Evolutionary conservation across 257 asterid genomes (phyloP), one percentile per base, ranked within the genome.

Genomic region (Echites panduratus): DNA sequence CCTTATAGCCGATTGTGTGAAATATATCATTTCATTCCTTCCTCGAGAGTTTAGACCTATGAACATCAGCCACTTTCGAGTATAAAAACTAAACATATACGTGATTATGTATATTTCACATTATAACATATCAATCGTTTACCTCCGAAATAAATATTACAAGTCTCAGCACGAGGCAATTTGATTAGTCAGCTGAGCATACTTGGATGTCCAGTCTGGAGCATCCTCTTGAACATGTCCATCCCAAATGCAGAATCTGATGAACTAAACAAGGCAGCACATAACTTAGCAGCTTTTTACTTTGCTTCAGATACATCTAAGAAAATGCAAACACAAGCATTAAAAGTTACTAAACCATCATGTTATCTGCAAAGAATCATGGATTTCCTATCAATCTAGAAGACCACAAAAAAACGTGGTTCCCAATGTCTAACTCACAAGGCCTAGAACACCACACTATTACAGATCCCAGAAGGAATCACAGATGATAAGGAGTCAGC

Each of bases 171-270:
- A 41, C 20, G 76, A 65, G 47, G 82, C 70, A 73, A 66, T 70
- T 53, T n/a, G 78, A 49, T 53, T 14, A 53, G 70, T 89, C 88
- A 95, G 87, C 96, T 81, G 79, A 95, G 97, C 95, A 95, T 89
- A 17, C 91, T 81, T 10, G 97, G 96, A 75, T 89, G 97, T 72
- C 99, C 96, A 29, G 97, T 92, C 79, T 89, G 97, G 79, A 95
- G 98, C 94, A 95, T 95, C 89, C 97, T 85, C 88, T 92, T 95
- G 74, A 95, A 84, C 92, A 95, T 82, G 75, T 90, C 98, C 88
- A 92, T 95, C 77, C 99, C 99, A 70, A 95, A 95, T 12, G 98
- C 96, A 68, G 99, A 90, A 81, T 95, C 97, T 73, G 99, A 90
- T 76, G 98, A 90, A 83, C 99, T 92, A 77, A 84, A 86, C 77